These are phyloP conservation scores for Kitagawia praeruptora DNA, from an alignment of 129 eudicot species.

Conservation along the genomic window DNA sequence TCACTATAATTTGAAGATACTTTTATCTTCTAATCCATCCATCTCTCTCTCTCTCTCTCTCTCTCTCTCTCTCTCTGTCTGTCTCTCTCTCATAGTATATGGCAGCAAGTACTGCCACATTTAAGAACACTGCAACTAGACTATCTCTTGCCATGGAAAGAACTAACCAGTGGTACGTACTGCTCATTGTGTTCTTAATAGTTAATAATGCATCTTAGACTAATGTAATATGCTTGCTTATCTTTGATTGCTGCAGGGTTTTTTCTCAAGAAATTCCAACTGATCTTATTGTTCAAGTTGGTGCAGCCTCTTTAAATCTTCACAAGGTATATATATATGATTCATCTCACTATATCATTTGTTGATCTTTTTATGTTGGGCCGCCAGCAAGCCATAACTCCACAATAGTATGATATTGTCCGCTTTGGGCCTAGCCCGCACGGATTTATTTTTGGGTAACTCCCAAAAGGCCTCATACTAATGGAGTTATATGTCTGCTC, in stretches of 20 bases:
- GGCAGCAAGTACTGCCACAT: conserved; percentile 38
- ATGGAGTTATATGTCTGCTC: too few relatives aligned
- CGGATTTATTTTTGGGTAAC: too few relatives aligned
- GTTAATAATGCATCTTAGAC: neutral
- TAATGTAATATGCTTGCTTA: too few relatives aligned
- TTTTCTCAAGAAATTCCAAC: conserved; percentile 89
- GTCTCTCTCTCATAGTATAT: neutral
- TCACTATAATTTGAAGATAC: conserved; percentile 10
- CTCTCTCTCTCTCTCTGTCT: neutral
- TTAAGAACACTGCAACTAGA: conserved; percentile 34
- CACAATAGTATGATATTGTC: too few relatives aligned
- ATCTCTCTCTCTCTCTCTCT: neutral
- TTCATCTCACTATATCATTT: neutral
- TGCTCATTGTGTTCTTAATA: neutral
- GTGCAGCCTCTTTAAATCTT: conserved; percentile 75
- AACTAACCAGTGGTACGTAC: conserved; percentile 81
- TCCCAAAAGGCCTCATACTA: too few relatives aligned
- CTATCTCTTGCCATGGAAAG: conserved; percentile 95
- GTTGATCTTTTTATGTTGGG: neutral
- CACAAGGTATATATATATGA: conserved; percentile 53
- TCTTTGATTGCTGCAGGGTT: conserved; percentile 46
- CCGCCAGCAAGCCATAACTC: too few relatives aligned
- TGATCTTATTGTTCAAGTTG: conserved; percentile 72
- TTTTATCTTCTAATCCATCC: neutral
- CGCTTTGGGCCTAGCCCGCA: too few relatives aligned